These are phyloP conservation scores for Scedosporium minutisporum DNA, from an alignment of 2,329 filamentous ascomycete species.

Conservation along the genomic window DNA sequence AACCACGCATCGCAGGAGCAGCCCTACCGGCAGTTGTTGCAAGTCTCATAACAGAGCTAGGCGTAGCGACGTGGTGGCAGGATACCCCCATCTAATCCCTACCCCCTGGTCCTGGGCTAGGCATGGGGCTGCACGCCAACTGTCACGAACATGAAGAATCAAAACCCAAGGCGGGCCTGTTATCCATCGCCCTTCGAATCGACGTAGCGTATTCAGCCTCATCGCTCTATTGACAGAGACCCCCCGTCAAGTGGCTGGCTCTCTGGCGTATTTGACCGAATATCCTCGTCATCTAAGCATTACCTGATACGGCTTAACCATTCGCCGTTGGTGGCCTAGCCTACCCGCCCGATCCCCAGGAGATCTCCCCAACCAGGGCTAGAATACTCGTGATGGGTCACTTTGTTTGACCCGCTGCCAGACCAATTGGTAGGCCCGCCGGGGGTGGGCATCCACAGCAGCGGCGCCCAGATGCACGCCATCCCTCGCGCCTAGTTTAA, in stretches of 20 bases:
- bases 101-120: neutral
- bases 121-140: neutral
- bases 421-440: neutral
- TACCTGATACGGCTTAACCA: neutral
- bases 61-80: neutral
- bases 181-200: neutral
- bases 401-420: neutral
- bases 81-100: neutral
- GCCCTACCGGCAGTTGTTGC: conserved; percentile 1
- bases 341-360: too few relatives aligned
- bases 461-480: neutral
- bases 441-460: neutral
- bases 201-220: neutral
- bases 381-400: neutral
- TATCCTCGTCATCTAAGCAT: neutral
- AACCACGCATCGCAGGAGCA: neutral
- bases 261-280: neutral
- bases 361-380: neutral
- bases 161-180: neutral
- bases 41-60: neutral
- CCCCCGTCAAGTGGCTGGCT: neutral
- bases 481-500: neutral
- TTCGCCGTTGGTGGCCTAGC: neutral
- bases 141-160: neutral
- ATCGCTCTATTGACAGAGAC: neutral